Base-by-base conservation (phyloP, 768 basidiomycete species). In the Guyanaporus albipodus region DNA sequence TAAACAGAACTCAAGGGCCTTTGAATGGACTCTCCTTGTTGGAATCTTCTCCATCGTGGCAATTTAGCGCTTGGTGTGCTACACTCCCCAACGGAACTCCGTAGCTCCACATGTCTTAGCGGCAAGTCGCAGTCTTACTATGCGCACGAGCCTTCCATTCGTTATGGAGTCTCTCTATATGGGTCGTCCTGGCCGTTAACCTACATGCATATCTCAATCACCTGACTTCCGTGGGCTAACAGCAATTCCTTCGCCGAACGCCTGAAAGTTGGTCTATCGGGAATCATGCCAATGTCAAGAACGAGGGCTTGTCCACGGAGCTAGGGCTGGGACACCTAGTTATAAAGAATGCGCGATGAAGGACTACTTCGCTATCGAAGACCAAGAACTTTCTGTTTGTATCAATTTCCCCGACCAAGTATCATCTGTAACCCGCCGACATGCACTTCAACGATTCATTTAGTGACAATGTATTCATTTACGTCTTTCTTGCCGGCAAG, bases 211-310 rank as follows among this genome's bases (percentile, higher is more conserved):
- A 5, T 44, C 41, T 36, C 34, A 19, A 27, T 23, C 26, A 37
- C 24, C 28, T 26, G 19, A 33, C 28, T 4, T 36, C 57, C 52
- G 28, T 27, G 36, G 6, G 22, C 3, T 34, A 12, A 29, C 45
- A 32, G 47, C 40, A 17, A 23, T 43, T 17, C 40, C 35, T 18
- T 24, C n/a, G 12, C 55, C 57, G 42, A 24, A 48, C 8, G 27
- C 54, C 42, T 52, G 42, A 50, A 44, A 2, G 24, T 42, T 60
- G 48, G 58, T 54, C 39, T 42, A 35, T 57, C 49, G 44, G 48
- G 34, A 34, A 31, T 44, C 39, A 39, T 50, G 32, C 60, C 60
- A 57, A 51, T 41, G 37, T 50, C 40, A 38, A 42, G 26, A 19
- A 38, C 29, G 44, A 40, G 19, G 12, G 4, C 1, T 26, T 14